Conservation (phyloP, 2,329 filamentous ascomycete genomes). For the Ophiognomonia clavigignenti-juglandacearum region DNA sequence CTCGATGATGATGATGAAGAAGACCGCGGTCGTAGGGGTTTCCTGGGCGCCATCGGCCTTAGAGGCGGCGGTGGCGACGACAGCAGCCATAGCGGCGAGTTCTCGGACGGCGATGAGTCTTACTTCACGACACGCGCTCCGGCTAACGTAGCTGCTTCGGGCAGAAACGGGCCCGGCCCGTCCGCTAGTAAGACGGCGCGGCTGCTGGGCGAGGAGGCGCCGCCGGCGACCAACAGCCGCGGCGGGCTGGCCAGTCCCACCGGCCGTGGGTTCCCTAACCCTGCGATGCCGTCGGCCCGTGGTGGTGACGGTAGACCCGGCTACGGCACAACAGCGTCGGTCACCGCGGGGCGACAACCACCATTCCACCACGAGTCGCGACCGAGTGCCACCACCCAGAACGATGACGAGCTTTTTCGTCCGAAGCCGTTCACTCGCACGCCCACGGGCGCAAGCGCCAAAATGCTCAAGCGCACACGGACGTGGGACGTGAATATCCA, state of each 20-base stretch:
- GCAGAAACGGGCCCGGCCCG: conserved; percentile 12
- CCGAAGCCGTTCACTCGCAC: conserved; percentile 57
- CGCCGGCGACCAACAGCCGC: not conserved
- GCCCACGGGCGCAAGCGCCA: conserved; percentile 63
- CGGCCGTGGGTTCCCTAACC: not conserved
- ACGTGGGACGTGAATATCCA: conserved; percentile 67
- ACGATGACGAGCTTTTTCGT: conserved; percentile 14
- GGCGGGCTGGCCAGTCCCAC: not conserved
- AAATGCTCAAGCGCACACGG: conserved; percentile 48
- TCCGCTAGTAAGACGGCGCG: conserved; percentile 12
- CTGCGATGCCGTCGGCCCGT: too few relatives aligned
- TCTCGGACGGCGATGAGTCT: conserved; percentile 50
- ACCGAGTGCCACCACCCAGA: conserved; percentile 16
- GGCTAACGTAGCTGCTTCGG: conserved; percentile 17
- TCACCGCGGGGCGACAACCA: not conserved
- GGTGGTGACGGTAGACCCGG: too few relatives aligned
- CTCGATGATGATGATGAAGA: conserved; percentile 23
- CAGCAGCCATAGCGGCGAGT: conserved; percentile 42
- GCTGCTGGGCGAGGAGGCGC: conserved; percentile 11
- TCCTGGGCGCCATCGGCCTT: conserved; percentile 20
- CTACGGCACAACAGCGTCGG: conserved; percentile 6
- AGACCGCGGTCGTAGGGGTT: conserved; percentile 15
- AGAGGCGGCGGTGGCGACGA: conserved; percentile 32
- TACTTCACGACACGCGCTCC: conserved; percentile 44
- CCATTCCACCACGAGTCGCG: not conserved